These are phyloP conservation scores for Acorus gramineus DNA, from an alignment of 106 monocot species.

Conservation along the genomic window DNA sequence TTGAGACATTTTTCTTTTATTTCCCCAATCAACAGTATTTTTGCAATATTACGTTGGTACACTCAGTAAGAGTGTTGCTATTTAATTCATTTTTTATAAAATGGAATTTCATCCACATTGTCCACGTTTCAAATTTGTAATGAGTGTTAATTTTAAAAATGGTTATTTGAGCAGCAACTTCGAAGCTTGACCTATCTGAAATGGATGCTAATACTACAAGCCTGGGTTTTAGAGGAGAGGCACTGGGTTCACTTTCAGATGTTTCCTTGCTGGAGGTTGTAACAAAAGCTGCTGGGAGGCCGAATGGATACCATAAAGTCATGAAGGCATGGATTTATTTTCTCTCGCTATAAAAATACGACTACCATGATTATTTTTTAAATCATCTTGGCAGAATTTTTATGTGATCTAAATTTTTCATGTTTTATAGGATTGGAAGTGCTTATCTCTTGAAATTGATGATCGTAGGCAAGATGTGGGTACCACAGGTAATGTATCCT, in stretches of 20 bases:
- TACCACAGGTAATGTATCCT: constrained; percentile 56
- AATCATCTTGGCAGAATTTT: background rate
- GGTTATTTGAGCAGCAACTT: constrained; percentile 45
- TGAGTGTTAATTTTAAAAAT: no score
- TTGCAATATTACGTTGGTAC: background rate
- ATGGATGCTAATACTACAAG: constrained; percentile 14
- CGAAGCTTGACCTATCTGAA: constrained; percentile 27
- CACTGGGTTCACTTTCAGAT: constrained; percentile 86
- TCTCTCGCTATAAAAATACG: constrained; percentile 5
- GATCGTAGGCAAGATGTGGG: constrained; percentile 64
- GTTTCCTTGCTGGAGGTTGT: constrained; percentile 77
- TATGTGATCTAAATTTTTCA: background rate
- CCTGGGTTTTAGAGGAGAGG: constrained; percentile 66
- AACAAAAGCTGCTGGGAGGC: constrained; percentile 83
- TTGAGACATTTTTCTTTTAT: background rate
- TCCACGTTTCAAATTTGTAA: no score
- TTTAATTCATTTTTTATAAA: no score
- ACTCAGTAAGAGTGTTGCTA: background rate
- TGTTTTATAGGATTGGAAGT: constrained; percentile 54
- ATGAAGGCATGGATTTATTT: constrained; percentile 47
- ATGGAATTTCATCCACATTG: no score
- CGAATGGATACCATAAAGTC: constrained; percentile 90
- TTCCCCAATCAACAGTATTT: background rate
- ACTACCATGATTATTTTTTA: background rate
- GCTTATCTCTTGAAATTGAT: constrained; percentile 84